These are phyloP conservation scores for Fremontodendron californicum DNA, from an alignment of 345 rosid species.

Conservation along the genomic window DNA sequence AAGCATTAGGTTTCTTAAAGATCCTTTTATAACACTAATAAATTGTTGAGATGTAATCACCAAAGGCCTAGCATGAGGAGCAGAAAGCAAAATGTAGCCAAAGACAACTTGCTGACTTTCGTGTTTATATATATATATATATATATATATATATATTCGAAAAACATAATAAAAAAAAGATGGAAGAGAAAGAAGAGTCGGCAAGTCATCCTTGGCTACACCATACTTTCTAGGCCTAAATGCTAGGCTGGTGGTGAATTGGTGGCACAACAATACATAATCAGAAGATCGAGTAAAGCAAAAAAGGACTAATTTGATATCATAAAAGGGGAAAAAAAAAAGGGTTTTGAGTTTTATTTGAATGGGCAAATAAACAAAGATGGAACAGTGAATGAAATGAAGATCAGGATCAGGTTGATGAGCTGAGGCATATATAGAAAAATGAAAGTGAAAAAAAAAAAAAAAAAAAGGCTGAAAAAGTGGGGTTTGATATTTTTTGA, in stretches of 20 bases:
- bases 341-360: background rate
- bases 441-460: conserved; percentile 4
- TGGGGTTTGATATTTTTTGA: background rate
- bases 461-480: background rate
- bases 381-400: background rate
- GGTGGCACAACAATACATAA: background rate
- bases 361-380: background rate
- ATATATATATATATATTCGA: too few species aligned
- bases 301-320: background rate
- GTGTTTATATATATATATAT: background rate
- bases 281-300: background rate
- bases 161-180: too few species aligned
- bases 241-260: conserved; percentile 26
- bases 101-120: conserved; percentile 37
- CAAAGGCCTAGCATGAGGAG: conserved; percentile 35
- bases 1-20: background rate
- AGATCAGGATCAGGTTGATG: background rate
- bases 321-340: too few species aligned
- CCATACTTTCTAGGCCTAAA: conserved; percentile 25
- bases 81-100: conserved; percentile 46
- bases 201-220: conserved; percentile 74
- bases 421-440: conserved; percentile 6
- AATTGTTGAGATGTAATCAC: background rate
- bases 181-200: conserved; percentile 18
- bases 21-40: background rate